A percentile compares a stretch with the other conserved stretches of the same genome.
Evolutionary conservation across 2,329 filamentous ascomycete genomes (phyloP).

Genomic region (Fusarium chuoi): DNA sequence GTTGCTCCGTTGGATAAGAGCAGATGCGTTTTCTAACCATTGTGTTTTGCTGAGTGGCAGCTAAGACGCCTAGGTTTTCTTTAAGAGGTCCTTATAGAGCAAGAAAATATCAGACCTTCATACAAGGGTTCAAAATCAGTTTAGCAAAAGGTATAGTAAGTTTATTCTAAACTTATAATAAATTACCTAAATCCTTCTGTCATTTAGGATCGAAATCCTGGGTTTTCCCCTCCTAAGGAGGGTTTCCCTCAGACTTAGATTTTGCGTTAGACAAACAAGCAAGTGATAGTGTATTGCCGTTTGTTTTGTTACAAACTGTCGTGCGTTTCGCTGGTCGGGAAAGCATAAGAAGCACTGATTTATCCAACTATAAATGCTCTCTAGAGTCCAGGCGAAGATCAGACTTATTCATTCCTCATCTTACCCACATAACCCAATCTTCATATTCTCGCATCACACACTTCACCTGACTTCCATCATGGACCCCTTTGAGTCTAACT

Average conservation of each 20-base stretch:
- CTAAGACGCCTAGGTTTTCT: background rate
- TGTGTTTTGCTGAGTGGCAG: too few species aligned
- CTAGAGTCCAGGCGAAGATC: background rate
- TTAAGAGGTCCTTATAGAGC: rapidly evolving
- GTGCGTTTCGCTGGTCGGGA: rapidly evolving
- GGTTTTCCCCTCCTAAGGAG: too few species aligned
- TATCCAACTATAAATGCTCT: background rate
- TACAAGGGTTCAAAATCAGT: background rate
- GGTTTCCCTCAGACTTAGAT: background rate
- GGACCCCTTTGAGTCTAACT: background rate
- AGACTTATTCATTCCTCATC: background rate
- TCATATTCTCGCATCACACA: background rate
- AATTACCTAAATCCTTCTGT: background rate
- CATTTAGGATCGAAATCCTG: rapidly evolving
- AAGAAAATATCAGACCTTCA: background rate
- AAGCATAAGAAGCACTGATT: background rate
- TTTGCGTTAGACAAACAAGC: background rate
- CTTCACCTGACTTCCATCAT: background rate
- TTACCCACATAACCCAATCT: too few species aligned
- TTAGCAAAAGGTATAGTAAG: too few species aligned
- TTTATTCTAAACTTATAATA: rapidly evolving
- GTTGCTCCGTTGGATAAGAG: background rate
- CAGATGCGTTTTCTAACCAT: background rate
- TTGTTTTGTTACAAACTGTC: background rate
- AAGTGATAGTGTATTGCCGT: background rate